A percentile compares a stretch with the other conserved stretches of the same genome.
Evolutionary conservation across 441 rosid genomes (phyloP).

Genomic region (Syzygium syzygioides): DNA sequence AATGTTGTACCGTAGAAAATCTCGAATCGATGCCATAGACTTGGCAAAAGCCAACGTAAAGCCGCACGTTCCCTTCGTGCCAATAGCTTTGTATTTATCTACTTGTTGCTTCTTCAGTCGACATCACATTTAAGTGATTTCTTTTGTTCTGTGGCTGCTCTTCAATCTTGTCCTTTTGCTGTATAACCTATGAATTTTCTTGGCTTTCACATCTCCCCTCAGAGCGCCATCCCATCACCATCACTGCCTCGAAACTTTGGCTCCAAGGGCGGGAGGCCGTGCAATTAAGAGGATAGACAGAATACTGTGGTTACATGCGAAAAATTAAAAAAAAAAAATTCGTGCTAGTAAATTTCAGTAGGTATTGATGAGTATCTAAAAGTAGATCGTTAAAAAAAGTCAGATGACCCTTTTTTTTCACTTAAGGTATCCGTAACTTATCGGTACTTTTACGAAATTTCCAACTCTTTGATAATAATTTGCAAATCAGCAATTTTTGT

Average conservation of each 20-base stretch:
- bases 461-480: neutral
- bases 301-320: neutral
- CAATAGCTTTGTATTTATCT: no score
- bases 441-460: neutral
- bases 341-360: neutral
- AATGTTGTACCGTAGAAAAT: neutral
- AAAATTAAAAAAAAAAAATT: neutral
- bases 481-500: neutral
- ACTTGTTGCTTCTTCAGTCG: neutral
- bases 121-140: neutral
- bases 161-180: slow-evolving; percentile 14
- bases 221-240: neutral
- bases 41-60: neutral
- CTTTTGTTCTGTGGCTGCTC: slow-evolving; percentile 24
- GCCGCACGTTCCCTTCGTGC: neutral
- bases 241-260: neutral
- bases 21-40: neutral
- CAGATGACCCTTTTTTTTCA: neutral
- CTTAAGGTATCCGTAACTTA: neutral
- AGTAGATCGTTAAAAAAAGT: neutral
- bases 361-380: neutral
- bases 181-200: neutral
- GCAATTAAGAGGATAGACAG: neutral
- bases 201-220: neutral
- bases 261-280: neutral